Evolutionary conservation across 1,139 yeast genomes (phyloP), one percentile per base, ranked within the genome.

Genomic region (Protomyces gravidus): DNA sequence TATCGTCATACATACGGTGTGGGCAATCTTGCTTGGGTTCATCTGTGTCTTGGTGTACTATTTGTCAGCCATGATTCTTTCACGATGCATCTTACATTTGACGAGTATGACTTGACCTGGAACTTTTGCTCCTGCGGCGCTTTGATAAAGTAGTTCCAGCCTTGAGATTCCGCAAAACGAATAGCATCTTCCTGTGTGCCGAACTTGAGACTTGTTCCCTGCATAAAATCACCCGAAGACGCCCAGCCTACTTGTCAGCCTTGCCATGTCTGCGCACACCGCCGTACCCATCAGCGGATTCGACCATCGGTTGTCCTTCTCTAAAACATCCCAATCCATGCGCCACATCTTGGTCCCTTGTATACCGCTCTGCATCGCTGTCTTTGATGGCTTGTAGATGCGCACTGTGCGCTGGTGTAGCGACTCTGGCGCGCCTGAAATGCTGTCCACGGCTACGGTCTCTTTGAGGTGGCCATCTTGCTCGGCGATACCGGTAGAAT

Each of bases 291-390:
- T 88, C 69, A 87, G 76, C 69, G 87, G 94, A 72, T 88, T 87
- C 71, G 87, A 95, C 95, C 95, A 88, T 70, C 95, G 78, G 75
- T 87, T 83, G 45, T 86, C 89, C 68, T 85, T 82, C 50, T 84
- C 84, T 61, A 85, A 75, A 46, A 86, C 80, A 69, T 88, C 95
- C 92, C 94, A 88, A 73, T 88, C 95, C 64, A 88, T 70, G 69
- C 81, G 82, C 96, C 96, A 88, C 67, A 74, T 75, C 64, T 68
- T 65, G 51, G 78, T 71, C 23, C 73, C 74, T 63, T 68, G 70
- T 25, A 67, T 68, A 15, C 90, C 88, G 46, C 88, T 82, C 74
- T 88, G 96, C 32, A 94, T 87, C 47, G 95, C 58, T 32, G 33
- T 79, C 73, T 86, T 85, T 64, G 89, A 73, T 68, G 85, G 89